Evolutionary conservation across 2,329 filamentous ascomycete genomes (phyloP), one percentile per base, ranked within the genome.

Genomic region (Botryotinia narcissicola): DNA sequence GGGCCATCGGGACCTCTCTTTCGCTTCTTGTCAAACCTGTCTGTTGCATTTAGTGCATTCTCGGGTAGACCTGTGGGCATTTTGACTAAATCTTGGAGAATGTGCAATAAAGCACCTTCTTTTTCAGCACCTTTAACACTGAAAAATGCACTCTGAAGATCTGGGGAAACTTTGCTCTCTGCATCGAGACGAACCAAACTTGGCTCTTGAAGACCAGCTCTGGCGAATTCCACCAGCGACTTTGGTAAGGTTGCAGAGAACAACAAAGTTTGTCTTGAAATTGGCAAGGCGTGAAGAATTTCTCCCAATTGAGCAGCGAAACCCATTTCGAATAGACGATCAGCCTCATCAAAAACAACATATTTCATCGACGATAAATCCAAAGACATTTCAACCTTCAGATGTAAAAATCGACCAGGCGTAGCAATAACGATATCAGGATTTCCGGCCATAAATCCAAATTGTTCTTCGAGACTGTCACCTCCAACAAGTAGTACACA

Each of bases 341-440:
- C 96, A 1, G 96, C 96, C 82, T 99, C 96, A 81, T 99, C 96
- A 76, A 99, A 99, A 14, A 99, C 96, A 37, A 97, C 93, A 80
- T 99, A 99, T 78, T 90, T 89, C 75, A 99, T 91, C 6, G 94
- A 97, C 0, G 92, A 94, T n/a, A 99, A 84, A 80, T 98, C 93
- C 70, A 99, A 83, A 16, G 87, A 87, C 97, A 99, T 99, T 81
- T 99, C 96, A 32, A 98, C 95, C 83, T 98, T 97, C 76, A 99
- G 84, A 86, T 99, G 96, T 77, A 99, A 85, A 79, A 99, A 99
- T 78, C 96, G 93, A 82, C 97, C 96, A 0, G 96, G 96, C 0
- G 97, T 98, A 18, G 96, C 96, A 80, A 99, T 98, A 78, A 99
- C 90, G 77, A 99, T 97, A 81, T 99, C 97, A 0, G 97, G 96